Conservation (phyloP, 371 early-diverging fungal genomes). For the Syncephalastrum contaminatum region DNA sequence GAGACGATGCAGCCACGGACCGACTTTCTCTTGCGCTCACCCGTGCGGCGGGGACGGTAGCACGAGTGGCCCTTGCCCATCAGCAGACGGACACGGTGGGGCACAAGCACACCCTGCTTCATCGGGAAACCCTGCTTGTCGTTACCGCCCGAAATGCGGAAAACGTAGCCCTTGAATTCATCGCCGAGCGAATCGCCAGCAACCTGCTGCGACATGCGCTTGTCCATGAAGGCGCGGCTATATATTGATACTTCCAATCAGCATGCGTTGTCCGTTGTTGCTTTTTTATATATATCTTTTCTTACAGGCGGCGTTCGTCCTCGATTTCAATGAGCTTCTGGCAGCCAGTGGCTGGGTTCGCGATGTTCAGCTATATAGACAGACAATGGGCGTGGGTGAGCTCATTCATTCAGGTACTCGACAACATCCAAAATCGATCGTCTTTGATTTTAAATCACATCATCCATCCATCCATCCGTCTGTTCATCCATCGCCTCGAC, state of each 20-base stretch:
- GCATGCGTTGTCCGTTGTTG: not conserved
- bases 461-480: conserved; percentile 14
- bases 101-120: conserved; percentile 96
- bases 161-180: conserved; percentile 99
- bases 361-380: conserved; percentile 87
- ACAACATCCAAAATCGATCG: not conserved
- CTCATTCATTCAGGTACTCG: not conserved
- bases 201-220: conserved; percentile 96
- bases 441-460: conserved; percentile 3
- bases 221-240: conserved; percentile 97
- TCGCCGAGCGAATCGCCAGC: conserved; percentile 95
- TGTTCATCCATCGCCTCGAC: conserved; percentile 6
- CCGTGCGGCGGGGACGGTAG: conserved; percentile 97
- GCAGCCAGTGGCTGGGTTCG: conserved; percentile 95
- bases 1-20: conserved; percentile 99
- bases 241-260: conserved; percentile 1
- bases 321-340: conserved; percentile 96
- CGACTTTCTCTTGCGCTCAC: conserved; percentile 99
- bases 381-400: not conserved
- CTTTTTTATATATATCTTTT: conserved; percentile 9
- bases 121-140: conserved; percentile 99
- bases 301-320: conserved; percentile 88
- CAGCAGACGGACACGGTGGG: conserved; percentile 93
- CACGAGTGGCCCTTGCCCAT: conserved; percentile 98
- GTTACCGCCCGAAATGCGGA: conserved; percentile 99